These are phyloP conservation scores for Trichoderma aggressivum DNA, from an alignment of 2,329 filamentous ascomycete genomes.

Conservation along the genomic window DNA sequence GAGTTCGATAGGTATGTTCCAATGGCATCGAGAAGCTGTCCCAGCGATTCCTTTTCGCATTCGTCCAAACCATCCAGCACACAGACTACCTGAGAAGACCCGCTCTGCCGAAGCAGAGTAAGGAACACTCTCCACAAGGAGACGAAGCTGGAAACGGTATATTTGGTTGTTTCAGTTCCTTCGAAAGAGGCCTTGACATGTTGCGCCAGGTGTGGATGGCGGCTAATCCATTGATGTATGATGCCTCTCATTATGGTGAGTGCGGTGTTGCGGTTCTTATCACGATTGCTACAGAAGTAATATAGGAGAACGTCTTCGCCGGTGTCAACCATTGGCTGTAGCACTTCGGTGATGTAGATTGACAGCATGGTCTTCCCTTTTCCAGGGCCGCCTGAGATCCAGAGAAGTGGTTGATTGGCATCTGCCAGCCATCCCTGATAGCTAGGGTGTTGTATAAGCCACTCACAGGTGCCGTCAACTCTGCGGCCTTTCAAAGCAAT, in stretches of 20 bases:
- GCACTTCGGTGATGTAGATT: background rate
- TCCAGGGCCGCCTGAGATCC: constrained; percentile 1
- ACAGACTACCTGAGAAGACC: constrained; percentile 1
- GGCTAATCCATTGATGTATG: constrained; percentile 6
- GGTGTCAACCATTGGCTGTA: background rate
- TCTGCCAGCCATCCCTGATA: background rate
- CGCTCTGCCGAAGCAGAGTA: background rate
- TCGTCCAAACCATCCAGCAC: constrained; percentile 5
- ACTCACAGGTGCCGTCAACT: constrained; percentile 2
- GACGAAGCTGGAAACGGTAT: constrained; percentile 3
- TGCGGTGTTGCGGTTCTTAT: constrained; percentile 4
- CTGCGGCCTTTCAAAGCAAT: constrained; percentile 6
- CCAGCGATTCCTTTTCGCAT: constrained; percentile 6
- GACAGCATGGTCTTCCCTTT: constrained; percentile 8
- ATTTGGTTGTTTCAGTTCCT: constrained; percentile 7
- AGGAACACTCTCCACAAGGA: constrained; percentile 4
- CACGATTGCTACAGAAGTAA: constrained; percentile 3
- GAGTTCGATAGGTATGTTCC: background rate
- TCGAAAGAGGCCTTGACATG: background rate
- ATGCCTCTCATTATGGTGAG: constrained; percentile 6
- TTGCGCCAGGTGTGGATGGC: background rate
- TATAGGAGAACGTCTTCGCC: background rate
- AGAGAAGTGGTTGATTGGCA: background rate
- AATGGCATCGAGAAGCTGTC: constrained; percentile 4
- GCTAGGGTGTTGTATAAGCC: constrained; percentile 2